Base-by-base conservation (phyloP, 2,329 filamentous ascomycete genomes). In the Lasiodiplodia sp. region DNA sequence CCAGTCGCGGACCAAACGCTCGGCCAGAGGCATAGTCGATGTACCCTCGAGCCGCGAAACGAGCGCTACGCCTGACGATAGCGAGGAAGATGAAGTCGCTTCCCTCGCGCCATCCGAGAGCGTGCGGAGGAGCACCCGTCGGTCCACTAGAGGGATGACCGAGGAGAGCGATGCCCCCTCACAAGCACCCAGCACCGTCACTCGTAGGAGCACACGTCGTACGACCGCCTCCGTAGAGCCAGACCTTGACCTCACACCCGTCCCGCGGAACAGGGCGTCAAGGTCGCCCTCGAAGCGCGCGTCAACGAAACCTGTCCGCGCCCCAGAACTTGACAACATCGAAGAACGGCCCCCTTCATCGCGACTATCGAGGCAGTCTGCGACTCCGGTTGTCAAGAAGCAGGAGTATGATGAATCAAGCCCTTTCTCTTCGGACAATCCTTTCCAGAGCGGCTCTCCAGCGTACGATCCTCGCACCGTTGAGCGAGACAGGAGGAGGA, bases 341-440 rank as follows among this genome's bases (percentile, higher is more conserved):
- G 76, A 78, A 4, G 75, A 77, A 67, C 73, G 73, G 25, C 79
- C 79, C 4, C 74, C 73, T 49, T 75, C 44, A 5, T 49, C 66
- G 10, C 57, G 66, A 18, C 56, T 31, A 68, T 55, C 66, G 6
- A 53, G 23, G 4, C 65, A 49, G 11, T 55, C 47, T 31, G 28
- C 49, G 76, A 76, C 12, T 76, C 79, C 5, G 76, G 81, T 7
- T n/a, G 71, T 82, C 21, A 86, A 86, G 71, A 75, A 81, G 11
- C 81, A 84, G 53, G 78, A 80, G 21, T 75, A 77, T 2, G 76
- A 74, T 10, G 85, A 86, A 3, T 86, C 87, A 40, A 91, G 86
- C 74, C 90, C 92, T 38, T 98, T 98, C 79, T 93, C 91, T 1
- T 87, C 90, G 73, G 93, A 97, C 66, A 98, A 98, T 75, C 94